phyloP scores from a whole-genome alignment of 169 alveolate genomes.

The Plasmodium blacklocki region DNA sequence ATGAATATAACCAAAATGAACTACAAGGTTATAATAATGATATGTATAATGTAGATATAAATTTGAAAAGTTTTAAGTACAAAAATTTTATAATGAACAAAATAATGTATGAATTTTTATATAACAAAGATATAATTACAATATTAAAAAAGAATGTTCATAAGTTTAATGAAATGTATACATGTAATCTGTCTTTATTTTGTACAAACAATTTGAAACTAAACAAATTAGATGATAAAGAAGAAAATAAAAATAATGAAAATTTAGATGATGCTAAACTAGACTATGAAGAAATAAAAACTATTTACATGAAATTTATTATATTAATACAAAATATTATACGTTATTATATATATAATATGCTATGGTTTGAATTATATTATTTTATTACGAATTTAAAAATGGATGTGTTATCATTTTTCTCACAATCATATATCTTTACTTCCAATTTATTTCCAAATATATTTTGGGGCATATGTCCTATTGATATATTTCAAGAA shows the following conservation, averaged over 20 bases:
- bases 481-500: constrained; percentile 48
- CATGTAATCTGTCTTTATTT: constrained; percentile 30
- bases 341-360: constrained; percentile 59
- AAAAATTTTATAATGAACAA: constrained; percentile 63
- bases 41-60: background rate
- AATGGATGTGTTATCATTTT: constrained; percentile 65
- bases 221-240: background rate
- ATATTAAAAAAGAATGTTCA: constrained; percentile 15
- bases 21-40: too few relatives aligned
- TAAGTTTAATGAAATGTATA: constrained; percentile 19
- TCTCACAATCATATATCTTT: constrained; percentile 53
- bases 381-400: constrained; percentile 43
- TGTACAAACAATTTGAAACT: background rate
- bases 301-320: constrained; percentile 45
- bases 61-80: constrained; percentile 33
- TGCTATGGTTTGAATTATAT: constrained; percentile 74
- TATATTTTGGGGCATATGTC: constrained; percentile 76
- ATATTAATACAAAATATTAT: constrained; percentile 54
- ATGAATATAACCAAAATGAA: background rate
- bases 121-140: constrained; percentile 59
- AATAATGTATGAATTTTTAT: constrained; percentile 72
- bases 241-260: background rate
- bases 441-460: constrained; percentile 60
- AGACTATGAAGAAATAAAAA: constrained; percentile 17
- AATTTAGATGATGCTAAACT: constrained; percentile 5